These are phyloP conservation scores for Aspergillus pseudonomiae DNA, from an alignment of 2,329 filamentous ascomycete species.

Conservation along the genomic window DNA sequence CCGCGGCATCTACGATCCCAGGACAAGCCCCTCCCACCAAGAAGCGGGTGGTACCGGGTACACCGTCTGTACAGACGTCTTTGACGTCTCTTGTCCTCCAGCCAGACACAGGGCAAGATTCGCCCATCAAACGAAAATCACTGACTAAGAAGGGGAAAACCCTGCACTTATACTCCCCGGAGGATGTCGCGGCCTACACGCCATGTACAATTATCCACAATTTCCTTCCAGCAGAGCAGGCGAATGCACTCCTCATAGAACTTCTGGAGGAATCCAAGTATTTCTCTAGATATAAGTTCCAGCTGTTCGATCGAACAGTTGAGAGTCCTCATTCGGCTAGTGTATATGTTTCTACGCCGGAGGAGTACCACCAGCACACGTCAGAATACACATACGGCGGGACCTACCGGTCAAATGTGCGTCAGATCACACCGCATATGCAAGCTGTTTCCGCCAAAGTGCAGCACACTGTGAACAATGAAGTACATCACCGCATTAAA, in stretches of 20 bases:
- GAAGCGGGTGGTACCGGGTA: conserved; percentile 42
- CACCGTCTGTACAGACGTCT: conserved; percentile 64
- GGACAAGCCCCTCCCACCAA: conserved; percentile 22
- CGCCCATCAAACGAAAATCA: conserved; percentile 17
- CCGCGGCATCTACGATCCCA: conserved; percentile 62
- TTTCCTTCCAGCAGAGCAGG: conserved; percentile 73
- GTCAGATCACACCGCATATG: conserved; percentile 75
- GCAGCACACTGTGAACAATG: conserved; percentile 73
- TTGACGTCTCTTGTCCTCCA: conserved; percentile 55
- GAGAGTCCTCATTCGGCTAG: conserved; percentile 80
- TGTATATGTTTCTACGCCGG: conserved; percentile 77
- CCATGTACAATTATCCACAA: conserved; percentile 93
- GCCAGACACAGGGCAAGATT: conserved; percentile 16
- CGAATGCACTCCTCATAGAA: conserved; percentile 74
- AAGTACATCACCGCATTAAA: conserved; percentile 72
- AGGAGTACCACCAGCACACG: conserved; percentile 70
- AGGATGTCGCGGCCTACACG: conserved; percentile 79
- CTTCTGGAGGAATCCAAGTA: conserved; percentile 72
- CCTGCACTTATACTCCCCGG: conserved; percentile 78
- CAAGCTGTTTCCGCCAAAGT: conserved; percentile 70
- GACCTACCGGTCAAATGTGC: conserved; percentile 71
- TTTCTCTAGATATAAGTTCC: conserved; percentile 74
- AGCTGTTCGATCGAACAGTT: conserved; percentile 86
- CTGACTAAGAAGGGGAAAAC: conserved; percentile 78
- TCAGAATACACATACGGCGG: conserved; percentile 88